Conservation (phyloP, 1,139 yeast genomes). For the Geotrichum cucujoidarum region DNA sequence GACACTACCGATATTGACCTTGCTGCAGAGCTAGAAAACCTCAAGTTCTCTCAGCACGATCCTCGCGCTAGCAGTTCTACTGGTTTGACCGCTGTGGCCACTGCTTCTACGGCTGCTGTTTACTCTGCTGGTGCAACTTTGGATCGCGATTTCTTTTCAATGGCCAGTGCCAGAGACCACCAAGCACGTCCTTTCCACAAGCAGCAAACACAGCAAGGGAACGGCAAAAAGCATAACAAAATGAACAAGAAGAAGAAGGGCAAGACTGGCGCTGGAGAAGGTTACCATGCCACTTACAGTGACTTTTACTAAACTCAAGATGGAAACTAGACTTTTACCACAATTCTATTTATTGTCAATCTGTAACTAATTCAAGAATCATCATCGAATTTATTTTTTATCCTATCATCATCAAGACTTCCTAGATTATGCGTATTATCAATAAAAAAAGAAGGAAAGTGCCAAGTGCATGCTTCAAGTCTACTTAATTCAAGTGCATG, state of each 20-base stretch:
- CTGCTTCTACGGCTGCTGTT: constrained; percentile 29
- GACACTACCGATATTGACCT: constrained; percentile 53
- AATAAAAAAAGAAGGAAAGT: no score
- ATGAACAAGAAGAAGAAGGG: constrained; percentile 61
- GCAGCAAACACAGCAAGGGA: constrained; percentile 32
- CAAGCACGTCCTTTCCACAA: constrained; percentile 70
- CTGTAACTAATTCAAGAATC: no score
- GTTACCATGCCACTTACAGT: constrained; percentile 15
- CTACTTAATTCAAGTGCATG: no score
- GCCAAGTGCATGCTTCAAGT: no score
- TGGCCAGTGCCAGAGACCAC: constrained; percentile 60
- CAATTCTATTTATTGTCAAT: no score
- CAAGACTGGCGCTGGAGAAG: constrained; percentile 23
- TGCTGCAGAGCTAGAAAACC: constrained; percentile 59
- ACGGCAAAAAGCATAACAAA: constrained; percentile 70
- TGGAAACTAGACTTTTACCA: background rate
- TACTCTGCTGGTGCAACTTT: constrained; percentile 70
- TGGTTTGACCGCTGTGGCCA: constrained; percentile 35
- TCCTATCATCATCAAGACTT: no score
- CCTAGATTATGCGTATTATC: no score
- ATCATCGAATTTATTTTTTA: no score
- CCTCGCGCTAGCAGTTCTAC: constrained; percentile 34
- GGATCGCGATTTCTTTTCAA: constrained; percentile 76
- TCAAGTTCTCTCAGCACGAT: constrained; percentile 77
- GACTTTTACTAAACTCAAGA: constrained; percentile 15